Evolutionary conservation across 2,329 filamentous ascomycete species (phyloP).

Genomic region (Diaporthe amygdali): DNA sequence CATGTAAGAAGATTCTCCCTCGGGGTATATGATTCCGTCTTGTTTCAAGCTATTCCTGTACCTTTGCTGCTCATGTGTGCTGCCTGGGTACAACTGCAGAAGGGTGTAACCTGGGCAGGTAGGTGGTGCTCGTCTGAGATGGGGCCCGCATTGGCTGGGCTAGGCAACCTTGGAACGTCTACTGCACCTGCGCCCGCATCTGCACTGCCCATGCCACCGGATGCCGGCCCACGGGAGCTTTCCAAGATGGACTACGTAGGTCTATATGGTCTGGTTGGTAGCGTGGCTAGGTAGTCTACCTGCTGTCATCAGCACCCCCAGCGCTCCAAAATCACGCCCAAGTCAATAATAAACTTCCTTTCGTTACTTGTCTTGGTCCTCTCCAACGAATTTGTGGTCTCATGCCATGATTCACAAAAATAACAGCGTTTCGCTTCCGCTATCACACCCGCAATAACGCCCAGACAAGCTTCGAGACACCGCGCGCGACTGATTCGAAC

Average conservation of each 20-base stretch:
- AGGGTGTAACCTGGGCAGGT: no score
- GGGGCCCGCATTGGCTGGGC: not conserved
- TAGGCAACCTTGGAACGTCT: not conserved
- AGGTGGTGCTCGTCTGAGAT: no score
- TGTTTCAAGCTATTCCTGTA: constrained; percentile 11
- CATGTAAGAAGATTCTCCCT: not conserved
- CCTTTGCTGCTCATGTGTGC: not conserved
- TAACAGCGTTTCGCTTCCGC: constrained; percentile 1
- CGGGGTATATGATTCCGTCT: not conserved
- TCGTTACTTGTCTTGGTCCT: not conserved
- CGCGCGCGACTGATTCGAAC: constrained; percentile 16
- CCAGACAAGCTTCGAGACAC: constrained; percentile 17
- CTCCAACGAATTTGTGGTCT: constrained; percentile 1
- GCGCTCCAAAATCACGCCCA: not conserved
- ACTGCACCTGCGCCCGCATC: not conserved
- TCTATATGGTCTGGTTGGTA: no score
- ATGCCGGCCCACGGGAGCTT: not conserved
- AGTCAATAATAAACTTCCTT: constrained; percentile 11
- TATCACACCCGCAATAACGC: not conserved
- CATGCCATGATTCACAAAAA: not conserved
- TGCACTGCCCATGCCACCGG: not conserved
- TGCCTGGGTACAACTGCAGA: not conserved
- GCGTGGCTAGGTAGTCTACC: no score
- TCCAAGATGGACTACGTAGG: not conserved
- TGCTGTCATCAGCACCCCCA: not conserved